These are phyloP conservation scores for Daldinia sp. DNA, from an alignment of 2,329 filamentous ascomycete species.

Conservation along the genomic window DNA sequence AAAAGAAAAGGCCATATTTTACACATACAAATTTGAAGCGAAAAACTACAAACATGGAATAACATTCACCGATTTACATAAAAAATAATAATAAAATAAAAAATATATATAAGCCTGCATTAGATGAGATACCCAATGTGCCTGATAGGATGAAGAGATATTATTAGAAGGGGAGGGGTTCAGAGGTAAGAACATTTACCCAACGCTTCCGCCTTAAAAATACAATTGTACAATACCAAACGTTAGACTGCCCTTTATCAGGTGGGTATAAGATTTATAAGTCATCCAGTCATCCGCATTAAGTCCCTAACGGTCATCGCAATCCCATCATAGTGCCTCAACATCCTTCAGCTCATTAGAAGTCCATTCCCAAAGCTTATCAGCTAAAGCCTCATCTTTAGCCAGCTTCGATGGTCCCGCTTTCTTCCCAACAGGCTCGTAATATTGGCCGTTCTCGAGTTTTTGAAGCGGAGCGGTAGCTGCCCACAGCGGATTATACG, in stretches of 20 bases:
- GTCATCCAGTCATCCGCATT: neutral
- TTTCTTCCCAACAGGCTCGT: conserved; percentile 52
- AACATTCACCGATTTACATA: too few relatives aligned
- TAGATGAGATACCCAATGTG: too few relatives aligned
- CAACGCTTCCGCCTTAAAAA: neutral
- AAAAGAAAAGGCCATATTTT: too few relatives aligned
- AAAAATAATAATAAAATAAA: too few relatives aligned
- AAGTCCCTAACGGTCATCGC: neutral
- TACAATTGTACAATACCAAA: neutral
- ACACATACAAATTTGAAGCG: too few relatives aligned
- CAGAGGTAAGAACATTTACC: too few relatives aligned
- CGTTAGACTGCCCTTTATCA: neutral
- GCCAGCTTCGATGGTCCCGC: conserved; percentile 37
- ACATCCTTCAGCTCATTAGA: conserved; percentile 45
- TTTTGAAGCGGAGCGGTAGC: conserved; percentile 47
- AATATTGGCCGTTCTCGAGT: conserved; percentile 51
- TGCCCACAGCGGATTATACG: conserved; percentile 56
- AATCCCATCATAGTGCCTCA: conserved; percentile 3
- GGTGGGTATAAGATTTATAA: neutral
- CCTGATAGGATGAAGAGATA: too few relatives aligned
- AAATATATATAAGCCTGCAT: too few relatives aligned
- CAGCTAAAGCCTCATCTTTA: conserved; percentile 44
- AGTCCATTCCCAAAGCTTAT: conserved; percentile 50
- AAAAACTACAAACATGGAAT: too few relatives aligned
- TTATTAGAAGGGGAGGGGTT: too few relatives aligned